Evolutionary conservation across 1,284 basidiomycete genomes (phyloP).

Genomic region (Cutaneotrichosporon cutaneum): DNA sequence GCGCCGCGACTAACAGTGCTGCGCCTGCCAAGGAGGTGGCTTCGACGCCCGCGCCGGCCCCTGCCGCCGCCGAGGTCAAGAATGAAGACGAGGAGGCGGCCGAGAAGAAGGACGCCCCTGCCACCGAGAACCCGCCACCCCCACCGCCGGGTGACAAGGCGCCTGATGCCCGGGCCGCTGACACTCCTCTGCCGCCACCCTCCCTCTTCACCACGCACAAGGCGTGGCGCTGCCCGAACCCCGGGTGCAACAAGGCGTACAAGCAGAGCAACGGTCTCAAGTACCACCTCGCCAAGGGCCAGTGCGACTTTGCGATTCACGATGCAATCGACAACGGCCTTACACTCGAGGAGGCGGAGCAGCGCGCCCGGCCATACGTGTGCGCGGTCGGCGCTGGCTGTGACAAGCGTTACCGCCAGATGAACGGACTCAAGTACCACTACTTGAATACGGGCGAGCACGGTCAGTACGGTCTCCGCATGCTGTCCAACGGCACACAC

Average conservation of each 20-base stretch:
- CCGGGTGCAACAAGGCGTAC: slow-evolving; percentile 97
- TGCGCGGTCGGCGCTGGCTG: slow-evolving; percentile 84
- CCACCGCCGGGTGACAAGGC: slow-evolving; percentile 17
- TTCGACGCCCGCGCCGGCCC: slow-evolving; percentile 8
- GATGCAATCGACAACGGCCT: slow-evolving; percentile 65
- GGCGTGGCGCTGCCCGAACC: slow-evolving; percentile 94
- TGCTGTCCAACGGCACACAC: slow-evolving; percentile 81
- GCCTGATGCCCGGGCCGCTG: slow-evolving; percentile 30
- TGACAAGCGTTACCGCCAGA: slow-evolving; percentile 93
- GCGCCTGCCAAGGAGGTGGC: not conserved
- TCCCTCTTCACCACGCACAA: slow-evolving; percentile 62
- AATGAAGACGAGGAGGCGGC: not conserved
- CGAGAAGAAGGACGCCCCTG: not conserved
- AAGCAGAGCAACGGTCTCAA: slow-evolving; percentile 97
- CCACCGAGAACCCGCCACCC: slow-evolving; percentile 3
- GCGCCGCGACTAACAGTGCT: not conserved
- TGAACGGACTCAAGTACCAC: slow-evolving; percentile 92
- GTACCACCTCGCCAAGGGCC: slow-evolving; percentile 80
- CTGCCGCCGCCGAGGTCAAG: slow-evolving; percentile 7
- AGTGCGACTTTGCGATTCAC: slow-evolving; percentile 85
- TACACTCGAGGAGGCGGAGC: slow-evolving; percentile 77
- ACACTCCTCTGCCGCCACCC: slow-evolving; percentile 43
- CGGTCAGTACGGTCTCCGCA: slow-evolving; percentile 76
- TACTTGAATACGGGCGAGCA: slow-evolving; percentile 97
- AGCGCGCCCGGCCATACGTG: slow-evolving; percentile 75